Evolutionary conservation across 805 yeast genomes (phyloP).

Genomic region (Wickerhamomyces ciferrii): DNA sequence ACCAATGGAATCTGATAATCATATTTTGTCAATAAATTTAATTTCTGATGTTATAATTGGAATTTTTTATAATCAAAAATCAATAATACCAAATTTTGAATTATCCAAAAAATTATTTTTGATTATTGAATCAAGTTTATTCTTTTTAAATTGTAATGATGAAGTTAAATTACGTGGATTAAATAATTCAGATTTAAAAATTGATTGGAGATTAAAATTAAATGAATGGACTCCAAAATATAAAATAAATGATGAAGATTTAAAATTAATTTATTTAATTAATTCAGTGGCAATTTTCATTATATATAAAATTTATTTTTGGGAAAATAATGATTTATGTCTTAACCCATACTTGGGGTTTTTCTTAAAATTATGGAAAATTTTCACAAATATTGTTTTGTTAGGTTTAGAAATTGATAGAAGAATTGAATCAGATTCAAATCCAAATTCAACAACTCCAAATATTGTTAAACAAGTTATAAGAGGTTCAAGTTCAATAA

Average conservation of each 20-base stretch:
- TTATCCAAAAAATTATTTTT: conserved; percentile 25
- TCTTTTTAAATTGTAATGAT: conserved; percentile 34
- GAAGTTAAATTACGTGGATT: conserved; percentile 34
- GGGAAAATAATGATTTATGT: conserved; percentile 31
- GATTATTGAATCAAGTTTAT: conserved; percentile 33
- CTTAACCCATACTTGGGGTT: conserved; percentile 59
- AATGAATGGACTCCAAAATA: conserved; percentile 34
- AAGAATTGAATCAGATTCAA: conserved; percentile 34
- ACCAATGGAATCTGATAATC: conserved; percentile 53
- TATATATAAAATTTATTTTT: conserved; percentile 37
- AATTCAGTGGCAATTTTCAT: conserved; percentile 35
- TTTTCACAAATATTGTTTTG: conserved; percentile 52
- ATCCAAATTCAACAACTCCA: conserved; percentile 29
- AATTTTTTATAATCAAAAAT: conserved; percentile 21
- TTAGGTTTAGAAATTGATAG: conserved; percentile 59
- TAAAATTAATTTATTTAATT: conserved; percentile 42
- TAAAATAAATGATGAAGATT: conserved; percentile 27
- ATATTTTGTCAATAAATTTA: conserved; percentile 50
- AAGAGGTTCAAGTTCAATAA: conserved; percentile 58
- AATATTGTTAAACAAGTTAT: conserved; percentile 41
- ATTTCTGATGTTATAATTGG: conserved; percentile 43
- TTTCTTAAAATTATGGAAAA: conserved; percentile 60
- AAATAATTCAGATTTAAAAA: conserved; percentile 31
- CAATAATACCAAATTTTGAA: conserved; percentile 28
- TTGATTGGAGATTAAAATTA: conserved; percentile 27